Base-by-base conservation (phyloP, 1,284 basidiomycete genomes). In the Ceraceosorus bombacis region DNA sequence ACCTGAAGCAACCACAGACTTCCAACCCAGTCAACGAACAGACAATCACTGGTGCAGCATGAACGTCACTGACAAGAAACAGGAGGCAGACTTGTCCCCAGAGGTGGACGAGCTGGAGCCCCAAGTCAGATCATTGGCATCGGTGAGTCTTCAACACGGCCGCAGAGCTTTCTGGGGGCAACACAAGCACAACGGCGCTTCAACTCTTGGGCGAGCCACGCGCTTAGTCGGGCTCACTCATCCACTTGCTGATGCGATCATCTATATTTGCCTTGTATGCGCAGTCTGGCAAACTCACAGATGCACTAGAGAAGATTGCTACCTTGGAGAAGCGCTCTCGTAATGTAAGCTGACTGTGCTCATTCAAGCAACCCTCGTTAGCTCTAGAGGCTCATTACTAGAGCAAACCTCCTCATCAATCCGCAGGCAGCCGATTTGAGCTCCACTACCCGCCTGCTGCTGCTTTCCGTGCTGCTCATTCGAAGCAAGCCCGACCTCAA, bases 311-410 rank as follows among this genome's bases (percentile, higher is more conserved):
- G 79, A 90, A 89, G 80, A 84, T 98, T 58, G 83, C 91, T 60
- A 81, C 81, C 4, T 82, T 98, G 1, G 95, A 98, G 81, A 99
- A 99, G 80, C 92, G 95, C 79, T 88, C 94, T 5, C 85, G 95
- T 79, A 97, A 97, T 82, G 94, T 91, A 65, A 57, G 85, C 27
- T 78, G 6, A n/a, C 51, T 52, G 15, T 37, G 27, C 27, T 3
- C 27, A 49, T 49, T 8, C 49, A 5, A n/a, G 39, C 7, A 8
- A 41, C 41, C 40, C 7, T 15, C 36, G 7, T 10, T 4, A 27
- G 27, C 27, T 27, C 27, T 27, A 2, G 27, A 27, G 27, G 27
- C 27, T 27, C 27, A 27, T n/a, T n/a, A n/a, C 40, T 5, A 5
- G 6, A 36, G 46, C 13, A 27, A 15, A 40, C 36, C 41, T 41